A percentile compares a stretch with the other conserved stretches of the same genome.
These are phyloP conservation scores for Dioscorea cayenensis DNA, from an alignment of 116 monocot genomes.

Conservation along the genomic window DNA sequence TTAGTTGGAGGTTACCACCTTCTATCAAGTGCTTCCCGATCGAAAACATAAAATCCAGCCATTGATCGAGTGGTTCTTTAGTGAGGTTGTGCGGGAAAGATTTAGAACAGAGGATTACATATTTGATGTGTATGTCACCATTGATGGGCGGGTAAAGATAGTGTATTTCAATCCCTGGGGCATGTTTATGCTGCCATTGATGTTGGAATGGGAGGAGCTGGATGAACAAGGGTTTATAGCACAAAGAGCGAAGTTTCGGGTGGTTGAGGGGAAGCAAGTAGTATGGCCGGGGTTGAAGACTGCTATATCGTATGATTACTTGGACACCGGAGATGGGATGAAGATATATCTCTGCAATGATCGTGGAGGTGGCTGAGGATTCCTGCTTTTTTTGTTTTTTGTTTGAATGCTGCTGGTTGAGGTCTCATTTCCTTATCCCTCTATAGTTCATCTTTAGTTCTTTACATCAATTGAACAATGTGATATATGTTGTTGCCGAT, in stretches of 20 bases:
- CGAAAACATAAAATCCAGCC: background rate
- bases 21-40: background rate
- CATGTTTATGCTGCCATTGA: slow-evolving; percentile 21
- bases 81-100: background rate
- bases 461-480: no score
- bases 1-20: background rate
- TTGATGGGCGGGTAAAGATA: slow-evolving; percentile 17
- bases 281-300: slow-evolving; percentile 35
- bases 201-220: slow-evolving; percentile 34
- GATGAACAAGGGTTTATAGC: slow-evolving; percentile 6
- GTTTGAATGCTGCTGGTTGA: no score
- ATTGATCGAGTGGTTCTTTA: background rate
- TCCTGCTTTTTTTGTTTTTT: no score
- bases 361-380: no score
- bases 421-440: no score
- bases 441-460: no score
- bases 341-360: slow-evolving; percentile 2
- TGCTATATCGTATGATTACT: slow-evolving; percentile 28
- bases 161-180: slow-evolving; percentile 43
- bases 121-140: slow-evolving; percentile 22
- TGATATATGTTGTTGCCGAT: no score
- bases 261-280: slow-evolving; percentile 16
- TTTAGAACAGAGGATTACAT: slow-evolving; percentile 19
- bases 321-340: slow-evolving; percentile 35
- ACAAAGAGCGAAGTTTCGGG: slow-evolving; percentile 11